Evolutionary conservation across 495 filamentous ascomycete species (phyloP), one percentile per base, ranked within the genome.

Genomic region (Cercophora samala): DNA sequence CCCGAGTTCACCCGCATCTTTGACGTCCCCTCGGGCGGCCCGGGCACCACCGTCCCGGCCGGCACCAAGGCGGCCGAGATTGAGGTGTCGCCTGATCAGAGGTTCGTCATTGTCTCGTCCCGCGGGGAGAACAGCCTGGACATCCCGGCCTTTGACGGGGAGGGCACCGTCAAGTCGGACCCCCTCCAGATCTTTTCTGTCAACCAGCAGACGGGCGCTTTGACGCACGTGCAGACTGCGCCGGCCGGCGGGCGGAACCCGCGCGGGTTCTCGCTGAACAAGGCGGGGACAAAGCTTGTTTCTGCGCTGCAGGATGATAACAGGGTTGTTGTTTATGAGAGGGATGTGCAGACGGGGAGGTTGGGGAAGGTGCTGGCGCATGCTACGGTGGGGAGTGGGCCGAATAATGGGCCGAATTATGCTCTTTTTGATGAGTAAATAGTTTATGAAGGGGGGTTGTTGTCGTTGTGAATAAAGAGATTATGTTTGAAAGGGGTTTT

Each of bases 221-320:
- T 89, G 3, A 75, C 63, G 8, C 80, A 87, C 62, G 72, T 83
- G 5, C 77, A 85, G 29, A 72, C 83, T 21, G 81, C 76, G 5
- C 77, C 86, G 1, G 82, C 89, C 8, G 85, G 83, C 25, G 90
- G 90, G 4, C 72, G 73, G 3, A 79, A 81, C 55, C 89, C 90
- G 13, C 77, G 89, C 59, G 86, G 88, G n/a, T 85, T 91, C 72
- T 84, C 81, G 22, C 76, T 92, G 64, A 90, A 87, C 68, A 80
- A 81, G 67, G 81, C 80, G 4, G 89, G 89, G 0, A 81, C 82
- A 66, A 69, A 87, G 61, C 78, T 87, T 0, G 87, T 85, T 0
- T 83, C 90, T 56, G 87, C 86, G 19, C 81, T 90, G 70, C 88
- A 90, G 75, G 78, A 76, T 15, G 85, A 84, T 60, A 80, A 82